A percentile compares a stretch with the other conserved stretches of the same genome.
phyloP scores from a whole-genome alignment of 148 eudicot genomes.

The Polygonum maritimum region DNA sequence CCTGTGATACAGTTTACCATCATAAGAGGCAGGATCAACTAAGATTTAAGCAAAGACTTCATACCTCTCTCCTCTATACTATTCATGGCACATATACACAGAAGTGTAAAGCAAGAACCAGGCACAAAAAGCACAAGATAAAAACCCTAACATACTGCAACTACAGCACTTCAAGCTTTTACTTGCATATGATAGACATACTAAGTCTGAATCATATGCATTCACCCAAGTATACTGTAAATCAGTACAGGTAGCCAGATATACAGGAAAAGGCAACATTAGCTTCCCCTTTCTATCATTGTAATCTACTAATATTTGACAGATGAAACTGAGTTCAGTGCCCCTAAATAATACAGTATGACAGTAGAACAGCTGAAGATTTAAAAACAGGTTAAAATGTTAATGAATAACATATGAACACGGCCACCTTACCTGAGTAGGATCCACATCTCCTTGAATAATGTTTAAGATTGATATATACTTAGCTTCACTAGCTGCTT shows the following conservation, averaged over 20 bases:
- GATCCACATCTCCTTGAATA: constrained; percentile 98
- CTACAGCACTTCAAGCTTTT: not conserved
- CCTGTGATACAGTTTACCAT: not conserved
- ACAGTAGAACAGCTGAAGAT: not conserved
- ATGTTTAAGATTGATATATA: constrained; percentile 94
- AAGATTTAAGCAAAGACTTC: not conserved
- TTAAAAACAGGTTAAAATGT: not conserved
- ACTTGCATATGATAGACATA: not conserved
- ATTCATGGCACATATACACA: not conserved
- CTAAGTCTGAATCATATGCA: not conserved
- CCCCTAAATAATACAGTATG: not conserved
- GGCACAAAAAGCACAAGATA: too few relatives aligned
- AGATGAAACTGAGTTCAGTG: not conserved
- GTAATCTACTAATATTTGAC: not conserved
- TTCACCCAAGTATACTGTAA: not conserved
- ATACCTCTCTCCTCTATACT: not conserved
- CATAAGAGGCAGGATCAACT: not conserved
- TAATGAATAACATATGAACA: not conserved
- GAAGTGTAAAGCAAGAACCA: not conserved
- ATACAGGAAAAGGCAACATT: not conserved
- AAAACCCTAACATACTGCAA: not conserved
- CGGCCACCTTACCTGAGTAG: constrained; percentile 67
- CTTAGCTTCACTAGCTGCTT: constrained; percentile 97
- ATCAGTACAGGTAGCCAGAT: not conserved
- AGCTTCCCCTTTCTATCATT: not conserved